phyloP scores from a whole-genome alignment of 306 rosid genomes.

The Quercus engelmannii region DNA sequence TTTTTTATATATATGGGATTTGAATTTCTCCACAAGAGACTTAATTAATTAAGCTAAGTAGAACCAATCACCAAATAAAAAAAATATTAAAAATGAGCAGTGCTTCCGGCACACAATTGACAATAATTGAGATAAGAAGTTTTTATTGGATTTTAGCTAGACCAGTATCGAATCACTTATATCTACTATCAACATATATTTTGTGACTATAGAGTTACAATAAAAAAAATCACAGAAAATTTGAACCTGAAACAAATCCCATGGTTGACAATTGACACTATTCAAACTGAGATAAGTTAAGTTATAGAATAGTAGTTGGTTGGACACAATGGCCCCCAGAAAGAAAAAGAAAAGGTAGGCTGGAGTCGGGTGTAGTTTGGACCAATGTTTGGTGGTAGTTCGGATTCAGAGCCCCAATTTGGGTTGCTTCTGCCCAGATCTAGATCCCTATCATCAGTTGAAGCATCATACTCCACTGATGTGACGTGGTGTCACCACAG shows the following conservation, averaged over 20 bases:
- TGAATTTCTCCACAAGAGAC: accelerated
- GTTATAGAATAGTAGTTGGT: background rate
- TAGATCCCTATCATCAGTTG: background rate
- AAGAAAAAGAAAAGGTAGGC: background rate
- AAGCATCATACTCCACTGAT: background rate
- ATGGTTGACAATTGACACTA: too few relatives aligned
- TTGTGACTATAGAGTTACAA: too few relatives aligned
- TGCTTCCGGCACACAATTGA: too few relatives aligned
- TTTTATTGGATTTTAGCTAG: too few relatives aligned
- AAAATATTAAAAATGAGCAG: too few relatives aligned
- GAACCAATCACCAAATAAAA: too few relatives aligned
- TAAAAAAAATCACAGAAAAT: too few relatives aligned
- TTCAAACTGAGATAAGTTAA: background rate
- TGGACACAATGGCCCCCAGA: background rate
- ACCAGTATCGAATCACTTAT: too few relatives aligned
- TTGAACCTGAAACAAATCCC: too few relatives aligned
- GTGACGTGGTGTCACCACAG: background rate
- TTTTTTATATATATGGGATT: accelerated
- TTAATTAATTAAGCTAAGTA: too few relatives aligned
- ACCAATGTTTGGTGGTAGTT: background rate
- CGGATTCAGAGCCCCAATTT: background rate
- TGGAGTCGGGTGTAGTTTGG: background rate
- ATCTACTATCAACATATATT: too few relatives aligned
- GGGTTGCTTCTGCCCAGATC: background rate
- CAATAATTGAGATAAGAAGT: too few relatives aligned